Conservation (phyloP, 768 basidiomycete genomes). For the Glaciozyma antarctica region DNA sequence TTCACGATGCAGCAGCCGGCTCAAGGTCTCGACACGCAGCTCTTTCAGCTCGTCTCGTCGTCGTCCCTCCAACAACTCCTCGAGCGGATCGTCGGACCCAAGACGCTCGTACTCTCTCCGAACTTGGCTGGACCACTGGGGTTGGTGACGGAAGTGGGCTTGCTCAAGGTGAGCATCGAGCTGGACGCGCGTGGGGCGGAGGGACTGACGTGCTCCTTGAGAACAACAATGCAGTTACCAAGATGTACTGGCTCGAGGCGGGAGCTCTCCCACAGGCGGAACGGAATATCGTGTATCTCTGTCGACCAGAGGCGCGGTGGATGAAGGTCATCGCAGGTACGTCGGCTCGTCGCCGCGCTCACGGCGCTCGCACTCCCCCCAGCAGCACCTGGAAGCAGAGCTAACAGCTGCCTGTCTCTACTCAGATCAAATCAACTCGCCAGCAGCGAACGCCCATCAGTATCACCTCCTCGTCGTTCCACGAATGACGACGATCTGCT, state of each 20-base stretch:
- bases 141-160: conserved; percentile 83
- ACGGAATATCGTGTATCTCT: conserved; percentile 84
- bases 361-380: neutral
- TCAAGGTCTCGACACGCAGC: conserved; percentile 6
- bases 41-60: conserved; percentile 27
- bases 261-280: conserved; percentile 75
- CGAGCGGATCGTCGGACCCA: conserved; percentile 45
- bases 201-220: neutral
- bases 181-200: neutral
- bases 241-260: conserved; percentile 98
- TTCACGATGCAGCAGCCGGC: neutral
- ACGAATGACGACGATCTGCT: conserved; percentile 72
- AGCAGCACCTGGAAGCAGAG: neutral
- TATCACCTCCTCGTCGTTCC: conserved; percentile 85
- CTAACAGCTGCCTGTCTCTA: neutral
- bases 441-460: conserved; percentile 60
- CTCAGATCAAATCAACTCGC: conserved; percentile 82
- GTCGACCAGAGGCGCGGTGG: conserved; percentile 71
- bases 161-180: conserved; percentile 61
- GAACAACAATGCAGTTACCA: conserved; percentile 89
- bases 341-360: conserved; percentile 34
- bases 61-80: conserved; percentile 21
- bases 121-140: conserved; percentile 83
- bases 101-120: conserved; percentile 89
- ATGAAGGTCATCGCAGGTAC: conserved; percentile 85